Evolutionary conservation across 2,329 filamentous ascomycete genomes (phyloP).

Genomic region (Cyphellophora europaea): DNA sequence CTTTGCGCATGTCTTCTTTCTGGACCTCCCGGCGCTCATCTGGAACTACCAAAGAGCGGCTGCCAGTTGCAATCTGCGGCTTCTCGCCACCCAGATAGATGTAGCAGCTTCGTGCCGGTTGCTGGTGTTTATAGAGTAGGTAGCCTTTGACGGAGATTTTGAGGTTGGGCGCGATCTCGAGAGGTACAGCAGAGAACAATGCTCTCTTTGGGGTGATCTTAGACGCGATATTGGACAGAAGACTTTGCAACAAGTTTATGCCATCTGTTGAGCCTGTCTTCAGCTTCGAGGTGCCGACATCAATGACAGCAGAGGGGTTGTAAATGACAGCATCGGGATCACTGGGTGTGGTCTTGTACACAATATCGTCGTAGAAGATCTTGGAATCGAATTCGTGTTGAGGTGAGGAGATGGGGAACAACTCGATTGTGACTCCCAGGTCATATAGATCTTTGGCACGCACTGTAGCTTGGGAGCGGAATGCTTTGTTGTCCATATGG

Average conservation of each 20-base stretch:
- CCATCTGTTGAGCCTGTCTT: slow-evolving; percentile 63
- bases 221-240: slow-evolving; percentile 82
- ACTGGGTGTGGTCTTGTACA: slow-evolving; percentile 65
- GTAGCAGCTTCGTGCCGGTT: slow-evolving; percentile 71
- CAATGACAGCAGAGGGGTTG: slow-evolving; percentile 25
- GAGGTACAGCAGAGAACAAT: slow-evolving; percentile 74
- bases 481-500: slow-evolving; percentile 60
- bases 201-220: slow-evolving; percentile 78
- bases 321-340: slow-evolving; percentile 59
- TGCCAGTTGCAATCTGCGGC: slow-evolving; percentile 66
- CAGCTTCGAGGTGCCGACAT: slow-evolving; percentile 37
- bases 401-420: slow-evolving; percentile 75
- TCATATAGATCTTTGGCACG: slow-evolving; percentile 94
- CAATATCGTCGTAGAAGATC: slow-evolving; percentile 95
- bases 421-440: slow-evolving; percentile 78
- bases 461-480: slow-evolving; percentile 68
- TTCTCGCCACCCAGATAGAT: slow-evolving; percentile 82
- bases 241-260: slow-evolving; percentile 65
- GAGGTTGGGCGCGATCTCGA: slow-evolving; percentile 78
- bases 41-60: slow-evolving; percentile 60
- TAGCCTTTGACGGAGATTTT: slow-evolving; percentile 90
- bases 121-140: slow-evolving; percentile 76
- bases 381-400: slow-evolving; percentile 67
- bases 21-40: slow-evolving; percentile 70
- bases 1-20: slow-evolving; percentile 75